A percentile compares a stretch with the other conserved stretches of the same genome.
Conservation (phyloP, 2,329 filamentous ascomycete genomes). For the Penicillium sp. region DNA sequence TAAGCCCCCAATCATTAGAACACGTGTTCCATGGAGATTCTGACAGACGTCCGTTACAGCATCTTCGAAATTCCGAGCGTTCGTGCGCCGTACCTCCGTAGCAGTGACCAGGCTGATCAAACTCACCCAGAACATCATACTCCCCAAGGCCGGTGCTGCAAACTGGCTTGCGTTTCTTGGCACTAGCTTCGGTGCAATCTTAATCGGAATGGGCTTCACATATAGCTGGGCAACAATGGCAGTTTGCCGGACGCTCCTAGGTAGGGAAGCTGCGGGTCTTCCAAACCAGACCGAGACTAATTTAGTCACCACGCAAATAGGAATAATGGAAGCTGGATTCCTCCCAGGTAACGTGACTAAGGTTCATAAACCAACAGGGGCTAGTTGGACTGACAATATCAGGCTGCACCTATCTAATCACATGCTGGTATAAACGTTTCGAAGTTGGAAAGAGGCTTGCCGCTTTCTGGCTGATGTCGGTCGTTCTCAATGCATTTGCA, state of each 20-base stretch:
- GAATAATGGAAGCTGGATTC: conserved; percentile 35
- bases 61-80: conserved; percentile 22
- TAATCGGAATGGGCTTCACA: conserved; percentile 39
- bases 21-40: not conserved
- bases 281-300: not conserved
- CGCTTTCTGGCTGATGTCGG: conserved; percentile 29
- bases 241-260: conserved; percentile 30
- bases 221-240: conserved; percentile 38
- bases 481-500: conserved; percentile 32
- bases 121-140: conserved; percentile 29
- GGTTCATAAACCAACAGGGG: not conserved
- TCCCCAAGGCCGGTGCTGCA: conserved; percentile 32
- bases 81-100: not conserved
- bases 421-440: conserved; percentile 44
- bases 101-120: not conserved
- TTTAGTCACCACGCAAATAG: conserved; percentile 22
- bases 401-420: conserved; percentile 43
- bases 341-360: conserved; percentile 28
- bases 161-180: conserved; percentile 35
- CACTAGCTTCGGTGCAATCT: conserved; percentile 28
- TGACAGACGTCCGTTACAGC: conserved; percentile 4
- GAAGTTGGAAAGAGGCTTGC: conserved; percentile 39
- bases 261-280: not conserved
- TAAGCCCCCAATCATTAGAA: conserved; percentile 15
- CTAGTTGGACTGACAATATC: not conserved